phyloP scores from a whole-genome alignment of 2,329 filamentous ascomycete species.

The Scedosporium boydii region DNA sequence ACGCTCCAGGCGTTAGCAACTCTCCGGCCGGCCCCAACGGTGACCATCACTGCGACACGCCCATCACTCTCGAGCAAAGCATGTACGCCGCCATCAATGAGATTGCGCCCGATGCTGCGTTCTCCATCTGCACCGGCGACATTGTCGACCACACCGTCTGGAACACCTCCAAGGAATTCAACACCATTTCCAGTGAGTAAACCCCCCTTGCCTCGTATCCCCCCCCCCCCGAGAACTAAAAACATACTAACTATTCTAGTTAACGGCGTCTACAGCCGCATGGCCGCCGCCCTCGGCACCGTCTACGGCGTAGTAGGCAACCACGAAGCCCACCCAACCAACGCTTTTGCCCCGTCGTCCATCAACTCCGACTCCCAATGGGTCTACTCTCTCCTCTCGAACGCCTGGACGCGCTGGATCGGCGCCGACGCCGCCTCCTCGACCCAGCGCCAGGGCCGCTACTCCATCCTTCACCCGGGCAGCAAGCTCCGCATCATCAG shows the following conservation, averaged over 20 bases:
- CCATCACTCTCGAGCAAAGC: constrained; percentile 40
- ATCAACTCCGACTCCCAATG: constrained; percentile 34
- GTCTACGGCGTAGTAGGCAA: constrained; percentile 48
- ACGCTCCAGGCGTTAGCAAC: constrained; percentile 36
- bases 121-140: constrained; percentile 52
- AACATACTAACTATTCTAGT: constrained; percentile 16
- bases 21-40: constrained; percentile 42
- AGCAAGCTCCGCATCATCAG: constrained; percentile 47
- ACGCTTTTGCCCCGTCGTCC: constrained; percentile 35
- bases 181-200: constrained; percentile 12
- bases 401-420: constrained; percentile 38
- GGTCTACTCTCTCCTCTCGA: constrained; percentile 40
- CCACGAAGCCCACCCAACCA: constrained; percentile 45
- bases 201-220: neutral
- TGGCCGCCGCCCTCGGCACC: constrained; percentile 29
- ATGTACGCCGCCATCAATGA: constrained; percentile 42
- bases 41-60: constrained; percentile 43
- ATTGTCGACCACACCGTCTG: constrained; percentile 44
- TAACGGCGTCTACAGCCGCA: constrained; percentile 34
- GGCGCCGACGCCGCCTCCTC: constrained; percentile 22
- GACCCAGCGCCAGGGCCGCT: constrained; percentile 34
- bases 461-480: constrained; percentile 33
- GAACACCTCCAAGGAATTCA: constrained; percentile 28
- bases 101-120: constrained; percentile 35
- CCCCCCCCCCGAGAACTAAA: neutral